These are phyloP conservation scores for Dissophora ornata DNA, from an alignment of 192 early-diverging fungal genomes.

Conservation along the genomic window DNA sequence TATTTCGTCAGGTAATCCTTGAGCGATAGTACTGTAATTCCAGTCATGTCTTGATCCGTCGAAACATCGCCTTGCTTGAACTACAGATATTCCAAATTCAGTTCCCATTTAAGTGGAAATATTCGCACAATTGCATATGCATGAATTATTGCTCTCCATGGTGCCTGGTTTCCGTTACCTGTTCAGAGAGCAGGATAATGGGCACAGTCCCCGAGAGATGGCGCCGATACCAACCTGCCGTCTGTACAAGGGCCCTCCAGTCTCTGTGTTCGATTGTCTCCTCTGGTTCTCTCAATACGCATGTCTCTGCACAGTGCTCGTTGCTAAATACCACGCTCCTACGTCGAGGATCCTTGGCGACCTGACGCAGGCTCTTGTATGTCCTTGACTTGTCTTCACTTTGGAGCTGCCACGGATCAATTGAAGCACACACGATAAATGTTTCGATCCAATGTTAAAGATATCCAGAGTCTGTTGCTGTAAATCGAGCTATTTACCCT, in stretches of 20 bases:
- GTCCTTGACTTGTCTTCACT: conserved; percentile 71
- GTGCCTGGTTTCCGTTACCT: conserved; percentile 14
- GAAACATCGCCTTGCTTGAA: conserved; percentile 37
- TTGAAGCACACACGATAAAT: too few relatives aligned
- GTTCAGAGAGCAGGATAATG: conserved; percentile 64
- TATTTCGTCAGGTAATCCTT: conserved; percentile 53
- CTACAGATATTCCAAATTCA: too few relatives aligned
- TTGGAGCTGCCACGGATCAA: conserved; percentile 55
- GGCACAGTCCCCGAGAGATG: conserved; percentile 56
- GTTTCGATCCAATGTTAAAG: too few relatives aligned
- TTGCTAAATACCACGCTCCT: conserved; percentile 76
- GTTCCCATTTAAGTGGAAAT: neutral
- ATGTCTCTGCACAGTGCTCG: conserved; percentile 67
- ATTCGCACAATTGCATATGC: too few relatives aligned
- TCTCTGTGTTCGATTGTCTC: conserved; percentile 61
- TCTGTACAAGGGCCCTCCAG: conserved; percentile 63
- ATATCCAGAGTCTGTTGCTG: too few relatives aligned
- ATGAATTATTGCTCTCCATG: neutral
- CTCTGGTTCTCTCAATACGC: conserved; percentile 34
- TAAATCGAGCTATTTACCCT: conserved; percentile 47
- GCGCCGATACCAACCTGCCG: conserved; percentile 68
- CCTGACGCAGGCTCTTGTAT: conserved; percentile 69
- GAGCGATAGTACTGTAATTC: conserved; percentile 56
- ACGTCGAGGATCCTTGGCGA: conserved; percentile 65
- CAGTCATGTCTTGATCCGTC: neutral